Conservation (phyloP, 2,329 filamentous ascomycete genomes). For the Colletotrichum chlorophyti region DNA sequence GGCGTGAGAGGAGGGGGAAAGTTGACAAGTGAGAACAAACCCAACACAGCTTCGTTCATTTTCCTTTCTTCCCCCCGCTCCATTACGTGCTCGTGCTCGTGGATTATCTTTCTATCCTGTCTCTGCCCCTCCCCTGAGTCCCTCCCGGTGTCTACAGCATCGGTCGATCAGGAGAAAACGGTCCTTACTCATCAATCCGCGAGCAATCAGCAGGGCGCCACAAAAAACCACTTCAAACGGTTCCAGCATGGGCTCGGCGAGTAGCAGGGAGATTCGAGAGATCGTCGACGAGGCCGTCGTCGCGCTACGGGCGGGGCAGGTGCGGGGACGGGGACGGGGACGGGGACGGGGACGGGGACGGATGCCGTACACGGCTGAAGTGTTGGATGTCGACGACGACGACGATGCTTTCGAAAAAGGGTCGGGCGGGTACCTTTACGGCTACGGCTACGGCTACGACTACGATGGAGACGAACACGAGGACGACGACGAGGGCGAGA, state of each 20-base stretch:
- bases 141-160: no score
- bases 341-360: not conserved
- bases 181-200: no score
- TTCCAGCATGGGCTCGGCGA: slow-evolving; percentile 9
- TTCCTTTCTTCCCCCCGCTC: no score
- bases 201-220: no score
- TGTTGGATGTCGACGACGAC: not conserved
- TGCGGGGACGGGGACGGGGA: not conserved
- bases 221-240: not conserved
- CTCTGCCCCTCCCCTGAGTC: no score
- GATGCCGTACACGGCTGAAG: no score
- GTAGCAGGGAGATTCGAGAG: slow-evolving; percentile 8
- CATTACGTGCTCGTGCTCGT: no score
- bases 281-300: slow-evolving; percentile 9
- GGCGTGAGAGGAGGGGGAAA: not conserved
- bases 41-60: not conserved
- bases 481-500: not conserved
- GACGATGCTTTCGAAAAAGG: not conserved
- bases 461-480: not conserved
- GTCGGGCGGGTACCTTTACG: no score
- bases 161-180: no score
- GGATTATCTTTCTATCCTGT: no score
- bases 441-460: not conserved
- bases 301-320: not conserved
- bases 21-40: not conserved